Conservation (phyloP, 768 basidiomycete genomes). For the Coprinellus aureogranulatus region DNA sequence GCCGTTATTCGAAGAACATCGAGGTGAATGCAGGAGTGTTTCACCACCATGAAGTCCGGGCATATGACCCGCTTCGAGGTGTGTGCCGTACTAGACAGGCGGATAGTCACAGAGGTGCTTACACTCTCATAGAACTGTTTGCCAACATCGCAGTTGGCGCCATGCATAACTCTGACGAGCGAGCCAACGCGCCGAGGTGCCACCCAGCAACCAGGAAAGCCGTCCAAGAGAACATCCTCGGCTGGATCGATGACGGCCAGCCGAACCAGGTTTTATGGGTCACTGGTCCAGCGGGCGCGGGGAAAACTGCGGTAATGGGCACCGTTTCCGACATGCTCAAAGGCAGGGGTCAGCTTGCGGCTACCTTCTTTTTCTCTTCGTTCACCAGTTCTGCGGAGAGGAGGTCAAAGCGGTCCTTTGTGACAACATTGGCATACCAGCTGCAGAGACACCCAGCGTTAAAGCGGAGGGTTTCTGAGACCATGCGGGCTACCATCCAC, state of each 20-base stretch:
- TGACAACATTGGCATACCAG: constrained; percentile 3
- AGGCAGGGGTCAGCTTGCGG: background rate
- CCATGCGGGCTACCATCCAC: background rate
- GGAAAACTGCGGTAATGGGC: background rate
- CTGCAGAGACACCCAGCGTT: background rate
- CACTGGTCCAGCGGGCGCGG: constrained; percentile 1
- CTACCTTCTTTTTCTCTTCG: constrained; percentile 4
- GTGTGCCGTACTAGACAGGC: too few species aligned
- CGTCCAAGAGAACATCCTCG: background rate
- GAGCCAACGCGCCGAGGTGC: background rate
- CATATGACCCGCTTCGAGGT: too few species aligned
- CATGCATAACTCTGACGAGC: background rate
- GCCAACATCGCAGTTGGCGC: background rate
- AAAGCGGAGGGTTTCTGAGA: too few species aligned
- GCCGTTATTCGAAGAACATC: too few species aligned
- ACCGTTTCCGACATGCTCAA: background rate
- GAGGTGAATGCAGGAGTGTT: too few species aligned
- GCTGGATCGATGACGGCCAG: background rate
- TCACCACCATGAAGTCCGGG: too few species aligned
- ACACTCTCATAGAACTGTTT: too few species aligned
- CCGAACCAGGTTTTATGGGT: background rate
- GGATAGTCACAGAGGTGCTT: too few species aligned
- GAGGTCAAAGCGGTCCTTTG: background rate
- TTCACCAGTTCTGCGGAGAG: background rate
- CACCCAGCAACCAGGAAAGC: background rate